Conservation (phyloP, 2,329 filamentous ascomycete genomes). For the Bipolaris victoriae region DNA sequence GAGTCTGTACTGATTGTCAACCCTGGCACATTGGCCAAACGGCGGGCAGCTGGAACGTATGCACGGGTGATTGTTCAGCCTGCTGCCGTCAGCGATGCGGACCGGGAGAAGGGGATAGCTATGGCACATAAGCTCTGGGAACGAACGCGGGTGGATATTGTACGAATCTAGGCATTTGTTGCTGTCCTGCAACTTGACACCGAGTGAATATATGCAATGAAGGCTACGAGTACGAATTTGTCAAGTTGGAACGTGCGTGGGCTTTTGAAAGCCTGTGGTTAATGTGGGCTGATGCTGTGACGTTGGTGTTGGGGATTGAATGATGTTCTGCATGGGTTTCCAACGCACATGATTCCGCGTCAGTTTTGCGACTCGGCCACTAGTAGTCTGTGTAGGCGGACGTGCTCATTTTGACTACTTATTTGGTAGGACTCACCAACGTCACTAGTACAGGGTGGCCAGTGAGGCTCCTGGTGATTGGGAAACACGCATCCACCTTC, state of each 20-base stretch:
- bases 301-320: background rate
- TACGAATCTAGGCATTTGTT: constrained; percentile 63
- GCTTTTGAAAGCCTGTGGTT: background rate
- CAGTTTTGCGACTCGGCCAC: constrained; percentile 15
- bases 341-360: constrained; percentile 15
- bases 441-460: background rate
- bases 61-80: constrained; percentile 78
- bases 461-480: background rate
- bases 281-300: background rate
- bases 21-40: constrained; percentile 84
- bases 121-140: constrained; percentile 80
- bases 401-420: background rate
- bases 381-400: constrained; percentile 1
- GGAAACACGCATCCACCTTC: constrained; percentile 4
- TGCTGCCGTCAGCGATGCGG: constrained; percentile 64
- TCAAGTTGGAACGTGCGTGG: background rate
- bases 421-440: background rate
- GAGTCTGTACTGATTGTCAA: constrained; percentile 91
- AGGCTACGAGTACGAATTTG: background rate
- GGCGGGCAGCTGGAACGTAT: constrained; percentile 82
- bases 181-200: background rate
- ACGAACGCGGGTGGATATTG: constrained; percentile 84
- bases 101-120: constrained; percentile 60
- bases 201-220: background rate
- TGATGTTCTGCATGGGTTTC: background rate